Base-by-base conservation (phyloP, 129 eudicot genomes). In the Tagetes patula region DNA sequence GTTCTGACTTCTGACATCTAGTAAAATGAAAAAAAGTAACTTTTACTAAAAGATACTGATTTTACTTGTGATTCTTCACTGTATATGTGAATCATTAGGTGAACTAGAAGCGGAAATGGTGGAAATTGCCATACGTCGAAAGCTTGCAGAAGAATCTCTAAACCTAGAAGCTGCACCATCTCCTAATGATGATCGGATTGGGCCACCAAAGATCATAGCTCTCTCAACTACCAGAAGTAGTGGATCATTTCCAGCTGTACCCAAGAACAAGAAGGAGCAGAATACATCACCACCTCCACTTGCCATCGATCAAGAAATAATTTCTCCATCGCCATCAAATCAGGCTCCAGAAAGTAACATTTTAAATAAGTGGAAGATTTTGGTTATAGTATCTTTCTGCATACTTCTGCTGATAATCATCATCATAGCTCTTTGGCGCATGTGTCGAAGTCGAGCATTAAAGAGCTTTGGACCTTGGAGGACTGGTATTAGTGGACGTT, bases 171-270 rank as follows among this genome's bases (percentile, higher is more conserved):
- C 96, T 12, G 50, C 73, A 40, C 86, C 93, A 55, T 32, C 77
- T 58, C 84, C 74, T 39, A 66, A 59, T 20, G 70, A 70, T 3
- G 77, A 20, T 20, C 27, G 73, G 30, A 52, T 43, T 33, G 77
- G 73, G 42, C 78, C 69, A 54, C 73, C 78, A 20, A 79, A 65
- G 60, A 48, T 77, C 58, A 76, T 67, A 53, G 64, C 86, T 67
- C 79, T 87, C 70, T 96, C 92, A 42, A 85, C 84, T 75, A 85
- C 76, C 40, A 79, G 91, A 80, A 87, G 99, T 64, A 95, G 99
- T 65, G 99, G 99, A 14, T 81, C 99, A n/a, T 95, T 81, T 76
- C 88, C 94, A 41, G 97, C 97, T 69, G 83, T 87, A 50, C 88
- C 83, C 59, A 76, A 73, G 64, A 47, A 20, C 27, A 20, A 20